These are phyloP conservation scores for slime mould (Dictyostelium discoideum) DNA, from an alignment of 78 protist species.

Conservation along the genomic window DNA sequence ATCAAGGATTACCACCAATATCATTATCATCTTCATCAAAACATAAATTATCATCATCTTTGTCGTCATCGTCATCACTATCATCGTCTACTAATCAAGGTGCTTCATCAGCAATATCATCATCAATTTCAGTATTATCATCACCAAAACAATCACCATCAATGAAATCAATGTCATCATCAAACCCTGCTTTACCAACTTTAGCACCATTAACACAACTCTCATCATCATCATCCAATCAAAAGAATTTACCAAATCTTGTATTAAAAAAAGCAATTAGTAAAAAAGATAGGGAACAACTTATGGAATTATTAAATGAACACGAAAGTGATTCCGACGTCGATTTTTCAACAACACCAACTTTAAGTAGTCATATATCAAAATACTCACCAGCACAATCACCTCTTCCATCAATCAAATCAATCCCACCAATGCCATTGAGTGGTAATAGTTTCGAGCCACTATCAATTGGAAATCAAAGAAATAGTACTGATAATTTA, in stretches of 20 bases:
- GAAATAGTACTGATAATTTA: not conserved
- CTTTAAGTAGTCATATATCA: not conserved
- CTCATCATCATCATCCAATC: not conserved
- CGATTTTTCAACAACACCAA: constrained; percentile 28
- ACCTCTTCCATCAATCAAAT: not conserved
- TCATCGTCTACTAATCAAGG: constrained; percentile 2
- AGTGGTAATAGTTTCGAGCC: not conserved
- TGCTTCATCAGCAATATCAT: not conserved
- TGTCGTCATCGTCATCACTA: not conserved
- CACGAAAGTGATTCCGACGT: constrained; percentile 40
- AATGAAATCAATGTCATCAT: not conserved
- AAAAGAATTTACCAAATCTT: not conserved
- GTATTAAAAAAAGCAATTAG: constrained; percentile 5
- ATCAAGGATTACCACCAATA: not conserved
- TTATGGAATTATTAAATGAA: constrained; percentile 33
- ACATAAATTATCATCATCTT: not conserved
- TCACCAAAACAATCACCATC: constrained; percentile 14
- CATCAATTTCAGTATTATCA: not conserved
- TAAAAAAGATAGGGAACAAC: constrained; percentile 38
- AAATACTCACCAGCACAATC: constrained; percentile 5
- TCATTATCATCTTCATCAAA: not conserved
- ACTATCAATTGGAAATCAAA: not conserved
- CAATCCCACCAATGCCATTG: not conserved
- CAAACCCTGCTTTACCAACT: not conserved
- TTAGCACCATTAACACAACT: not conserved